Evolutionary conservation across 1,284 basidiomycete genomes (phyloP).

Genomic region (Anthracocystis panici-leucophaei): DNA sequence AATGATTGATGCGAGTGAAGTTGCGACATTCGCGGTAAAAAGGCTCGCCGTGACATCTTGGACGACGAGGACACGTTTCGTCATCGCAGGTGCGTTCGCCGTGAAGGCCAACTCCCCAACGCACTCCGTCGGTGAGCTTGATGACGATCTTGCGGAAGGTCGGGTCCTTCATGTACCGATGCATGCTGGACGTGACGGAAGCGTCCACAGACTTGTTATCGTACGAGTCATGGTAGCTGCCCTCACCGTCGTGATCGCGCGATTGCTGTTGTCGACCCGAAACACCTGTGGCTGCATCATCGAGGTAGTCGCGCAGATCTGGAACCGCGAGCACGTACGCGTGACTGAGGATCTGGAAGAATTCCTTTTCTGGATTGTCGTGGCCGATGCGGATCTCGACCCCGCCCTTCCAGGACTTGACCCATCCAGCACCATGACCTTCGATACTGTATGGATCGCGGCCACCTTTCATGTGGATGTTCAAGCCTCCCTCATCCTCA

Average conservation of each 20-base stretch:
- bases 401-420: conserved; percentile 84
- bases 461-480: conserved; percentile 78
- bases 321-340: conserved; percentile 71
- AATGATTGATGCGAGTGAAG: conserved; percentile 86
- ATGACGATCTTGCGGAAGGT: conserved; percentile 62
- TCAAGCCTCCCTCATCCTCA: conserved; percentile 76
- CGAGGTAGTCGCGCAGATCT: conserved; percentile 71
- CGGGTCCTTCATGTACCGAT: conserved; percentile 59
- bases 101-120: conserved; percentile 87
- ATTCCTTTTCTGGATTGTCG: conserved; percentile 80
- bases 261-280: conserved; percentile 7
- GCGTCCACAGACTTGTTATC: conserved; percentile 34
- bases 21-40: conserved; percentile 84
- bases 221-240: conserved; percentile 35
- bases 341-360: conserved; percentile 86
- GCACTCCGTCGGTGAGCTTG: conserved; percentile 86
- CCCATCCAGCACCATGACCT: conserved; percentile 88
- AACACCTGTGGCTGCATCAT: conserved; percentile 71
- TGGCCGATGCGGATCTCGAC: conserved; percentile 81
- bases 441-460: conserved; percentile 83
- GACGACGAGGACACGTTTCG: conserved; percentile 74
- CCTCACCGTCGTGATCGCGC: conserved; percentile 22
- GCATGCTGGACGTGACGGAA: conserved; percentile 31
- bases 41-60: conserved; percentile 75
- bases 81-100: conserved; percentile 86